phyloP scores from a whole-genome alignment of 1,139 yeast genomes.

The Nadsonia starkeyi-henricii region DNA sequence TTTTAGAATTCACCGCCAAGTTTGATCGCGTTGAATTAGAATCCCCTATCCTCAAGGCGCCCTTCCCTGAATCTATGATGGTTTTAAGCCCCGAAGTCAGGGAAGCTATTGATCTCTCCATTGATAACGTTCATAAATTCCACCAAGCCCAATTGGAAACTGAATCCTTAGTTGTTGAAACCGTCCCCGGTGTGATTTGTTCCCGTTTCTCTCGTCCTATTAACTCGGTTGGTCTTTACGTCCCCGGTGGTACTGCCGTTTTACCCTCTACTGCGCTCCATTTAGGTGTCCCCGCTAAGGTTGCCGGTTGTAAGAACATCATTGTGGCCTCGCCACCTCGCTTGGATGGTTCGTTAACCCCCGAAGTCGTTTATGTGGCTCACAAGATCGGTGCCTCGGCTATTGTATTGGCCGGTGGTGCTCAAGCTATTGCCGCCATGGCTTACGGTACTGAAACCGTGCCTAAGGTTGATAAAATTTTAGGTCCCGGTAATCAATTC shows the following conservation, averaged over 20 bases:
- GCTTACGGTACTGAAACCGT: slow-evolving; percentile 93
- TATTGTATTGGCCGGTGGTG: slow-evolving; percentile 95
- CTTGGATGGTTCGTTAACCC: slow-evolving; percentile 81
- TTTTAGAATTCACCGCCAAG: slow-evolving; percentile 73
- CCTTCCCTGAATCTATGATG: slow-evolving; percentile 70
- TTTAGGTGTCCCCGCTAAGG: slow-evolving; percentile 98
- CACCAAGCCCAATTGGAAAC: slow-evolving; percentile 75
- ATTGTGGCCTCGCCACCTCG: slow-evolving; percentile 98
- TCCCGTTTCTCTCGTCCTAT: slow-evolving; percentile 92
- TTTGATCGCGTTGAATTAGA: slow-evolving; percentile 70
- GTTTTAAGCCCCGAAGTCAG: slow-evolving; percentile 63
- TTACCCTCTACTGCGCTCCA: slow-evolving; percentile 94
- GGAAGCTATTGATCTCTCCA: slow-evolving; percentile 77
- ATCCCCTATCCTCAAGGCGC: slow-evolving; percentile 70
- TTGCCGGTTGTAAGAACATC: slow-evolving; percentile 91
- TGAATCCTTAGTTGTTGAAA: slow-evolving; percentile 59
- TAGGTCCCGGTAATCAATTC: slow-evolving; percentile 98
- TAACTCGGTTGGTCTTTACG: slow-evolving; percentile 85
- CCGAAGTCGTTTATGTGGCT: slow-evolving; percentile 96
- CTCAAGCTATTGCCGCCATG: slow-evolving; percentile 97
- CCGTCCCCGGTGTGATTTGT: slow-evolving; percentile 86
- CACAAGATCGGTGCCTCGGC: slow-evolving; percentile 84
- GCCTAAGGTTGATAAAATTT: slow-evolving; percentile 87
- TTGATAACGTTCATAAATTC: slow-evolving; percentile 78
- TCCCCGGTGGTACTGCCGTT: slow-evolving; percentile 98